phyloP scores from a whole-genome alignment of 1,139 yeast species.

The Groenewaldozyma sp. region DNA sequence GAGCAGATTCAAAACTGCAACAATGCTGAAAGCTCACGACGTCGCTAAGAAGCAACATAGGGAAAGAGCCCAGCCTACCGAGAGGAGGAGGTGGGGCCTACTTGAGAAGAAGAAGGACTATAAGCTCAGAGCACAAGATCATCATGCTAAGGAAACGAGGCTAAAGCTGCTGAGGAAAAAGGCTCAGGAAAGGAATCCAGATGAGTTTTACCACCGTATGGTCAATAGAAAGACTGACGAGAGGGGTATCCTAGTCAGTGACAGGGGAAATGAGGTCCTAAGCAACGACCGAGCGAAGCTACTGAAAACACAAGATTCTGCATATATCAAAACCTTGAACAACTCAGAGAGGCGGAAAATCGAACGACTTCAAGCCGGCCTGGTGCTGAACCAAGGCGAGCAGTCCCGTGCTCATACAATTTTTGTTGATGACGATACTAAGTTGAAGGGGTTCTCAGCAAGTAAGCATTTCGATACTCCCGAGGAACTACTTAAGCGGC shows the following conservation, averaged over 20 bases:
- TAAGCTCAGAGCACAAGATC: slow-evolving; percentile 78
- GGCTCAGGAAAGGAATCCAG: slow-evolving; percentile 75
- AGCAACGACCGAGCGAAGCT: slow-evolving; percentile 69
- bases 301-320: slow-evolving; percentile 81
- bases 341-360: slow-evolving; percentile 60
- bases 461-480: slow-evolving; percentile 65
- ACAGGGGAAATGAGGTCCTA: slow-evolving; percentile 54
- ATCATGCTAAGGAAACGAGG: slow-evolving; percentile 80
- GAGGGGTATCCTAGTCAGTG: slow-evolving; percentile 55
- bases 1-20: too few relatives aligned
- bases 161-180: slow-evolving; percentile 65
- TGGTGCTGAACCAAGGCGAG: slow-evolving; percentile 36
- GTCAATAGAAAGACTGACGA: slow-evolving; percentile 55
- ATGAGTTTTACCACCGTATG: slow-evolving; percentile 96
- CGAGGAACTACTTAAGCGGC: slow-evolving; percentile 46
- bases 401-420: slow-evolving; percentile 60
- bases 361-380: slow-evolving; percentile 46
- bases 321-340: slow-evolving; percentile 70
- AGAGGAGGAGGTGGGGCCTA: slow-evolving; percentile 67
- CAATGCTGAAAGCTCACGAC: slow-evolving; percentile 40
- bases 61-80: slow-evolving; percentile 80
- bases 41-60: slow-evolving; percentile 93
- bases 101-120: slow-evolving; percentile 95
- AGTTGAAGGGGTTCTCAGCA: slow-evolving; percentile 52
- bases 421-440: slow-evolving; percentile 59